A percentile compares a stretch with the other conserved stretches of the same genome.
Evolutionary conservation across 2,329 filamentous ascomycete species (phyloP).

Genomic region (Fusarium sp.): DNA sequence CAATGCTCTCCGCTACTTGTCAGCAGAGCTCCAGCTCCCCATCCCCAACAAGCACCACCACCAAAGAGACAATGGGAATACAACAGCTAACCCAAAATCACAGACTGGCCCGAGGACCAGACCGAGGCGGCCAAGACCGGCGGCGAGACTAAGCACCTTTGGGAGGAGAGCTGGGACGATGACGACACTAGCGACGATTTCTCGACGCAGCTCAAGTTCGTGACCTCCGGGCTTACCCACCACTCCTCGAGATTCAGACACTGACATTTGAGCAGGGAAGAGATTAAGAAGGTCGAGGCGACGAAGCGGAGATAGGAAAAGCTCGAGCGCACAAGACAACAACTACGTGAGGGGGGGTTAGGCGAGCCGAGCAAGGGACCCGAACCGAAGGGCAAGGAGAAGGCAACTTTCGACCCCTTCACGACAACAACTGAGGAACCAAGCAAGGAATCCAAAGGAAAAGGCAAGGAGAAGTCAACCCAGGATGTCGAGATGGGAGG

Average conservation of each 20-base stretch:
- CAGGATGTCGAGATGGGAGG: too few relatives aligned
- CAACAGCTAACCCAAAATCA: not conserved
- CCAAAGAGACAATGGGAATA: not conserved
- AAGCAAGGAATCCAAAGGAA: too few relatives aligned
- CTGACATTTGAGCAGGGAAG: slow-evolving; percentile 73
- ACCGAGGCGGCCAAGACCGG: slow-evolving; percentile 83
- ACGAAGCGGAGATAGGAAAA: slow-evolving; percentile 72
- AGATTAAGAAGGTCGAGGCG: slow-evolving; percentile 93
- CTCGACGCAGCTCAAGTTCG: slow-evolving; percentile 92
- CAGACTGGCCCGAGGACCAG: slow-evolving; percentile 95
- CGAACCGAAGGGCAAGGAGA: too few relatives aligned
- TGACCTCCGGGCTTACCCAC: too few relatives aligned
- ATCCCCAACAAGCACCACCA: not conserved
- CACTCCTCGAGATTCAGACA: too few relatives aligned
- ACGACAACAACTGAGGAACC: too few relatives aligned
- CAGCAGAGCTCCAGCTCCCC: not conserved
- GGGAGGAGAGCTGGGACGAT: slow-evolving; percentile 99
- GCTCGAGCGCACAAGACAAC: slow-evolving; percentile 15
- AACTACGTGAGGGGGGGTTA: too few relatives aligned
- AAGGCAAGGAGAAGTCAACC: too few relatives aligned
- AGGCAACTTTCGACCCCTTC: too few relatives aligned
- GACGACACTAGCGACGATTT: slow-evolving; percentile 98
- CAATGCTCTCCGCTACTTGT: not conserved
- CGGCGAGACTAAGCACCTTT: slow-evolving; percentile 83
- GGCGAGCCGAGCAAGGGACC: too few relatives aligned